A percentile compares a stretch with the other conserved stretches of the same genome.
Evolutionary conservation across 2,329 filamentous ascomycete genomes (phyloP).

Genomic region (Nannizzia gypsea): DNA sequence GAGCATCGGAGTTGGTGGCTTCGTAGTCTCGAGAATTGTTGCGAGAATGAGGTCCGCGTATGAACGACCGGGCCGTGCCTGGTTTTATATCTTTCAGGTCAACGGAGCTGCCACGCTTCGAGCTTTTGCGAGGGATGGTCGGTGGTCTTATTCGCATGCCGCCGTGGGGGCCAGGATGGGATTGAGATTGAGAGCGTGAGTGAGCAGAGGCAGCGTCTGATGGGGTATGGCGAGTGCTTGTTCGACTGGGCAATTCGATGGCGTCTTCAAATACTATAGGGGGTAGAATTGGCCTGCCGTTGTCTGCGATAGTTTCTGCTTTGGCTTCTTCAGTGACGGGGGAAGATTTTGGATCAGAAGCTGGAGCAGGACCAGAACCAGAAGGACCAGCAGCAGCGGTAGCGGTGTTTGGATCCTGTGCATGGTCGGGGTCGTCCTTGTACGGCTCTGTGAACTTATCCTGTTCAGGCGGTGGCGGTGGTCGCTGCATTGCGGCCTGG

Average conservation of each 20-base stretch:
- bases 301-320: not conserved
- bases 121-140: constrained; percentile 60
- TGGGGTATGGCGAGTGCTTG: constrained; percentile 43
- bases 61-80: not conserved
- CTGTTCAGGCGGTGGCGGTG: constrained; percentile 21
- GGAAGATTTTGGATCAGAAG: constrained; percentile 9
- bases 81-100: constrained; percentile 7
- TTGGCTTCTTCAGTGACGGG: not conserved
- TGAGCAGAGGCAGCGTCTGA: constrained; percentile 17
- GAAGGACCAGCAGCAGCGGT: not conserved
- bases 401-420: constrained; percentile 14
- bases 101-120: constrained; percentile 39
- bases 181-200: constrained; percentile 11
- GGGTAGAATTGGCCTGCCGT: constrained; percentile 46
- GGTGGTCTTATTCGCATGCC: constrained; percentile 36
- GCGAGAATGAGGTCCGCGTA: constrained; percentile 11
- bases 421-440: constrained; percentile 39
- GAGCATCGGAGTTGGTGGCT: not conserved
- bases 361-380: not conserved
- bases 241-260: constrained; percentile 53
- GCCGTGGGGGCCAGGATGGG: not conserved
- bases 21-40: constrained; percentile 7
- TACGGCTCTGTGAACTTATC: constrained; percentile 55
- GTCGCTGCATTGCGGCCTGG: not conserved
- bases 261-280: constrained; percentile 47